Evolutionary conservation across 2,329 filamentous ascomycete genomes (phyloP), one percentile per base, ranked within the genome.

Genomic region (Trichoderma citrinoviride): DNA sequence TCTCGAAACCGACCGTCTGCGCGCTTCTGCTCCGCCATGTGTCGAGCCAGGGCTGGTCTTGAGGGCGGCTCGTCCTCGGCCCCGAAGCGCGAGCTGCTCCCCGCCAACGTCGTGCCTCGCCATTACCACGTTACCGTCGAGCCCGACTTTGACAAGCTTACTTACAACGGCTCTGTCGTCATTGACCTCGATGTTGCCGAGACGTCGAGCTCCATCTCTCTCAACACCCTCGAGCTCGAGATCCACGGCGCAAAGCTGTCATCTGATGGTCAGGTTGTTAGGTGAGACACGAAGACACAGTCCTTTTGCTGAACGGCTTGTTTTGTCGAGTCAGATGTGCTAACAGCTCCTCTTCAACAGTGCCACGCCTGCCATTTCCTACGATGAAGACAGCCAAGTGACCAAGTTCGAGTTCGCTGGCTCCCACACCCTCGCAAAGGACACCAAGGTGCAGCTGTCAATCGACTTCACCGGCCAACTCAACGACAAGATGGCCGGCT

Each of bases 401-500:
- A 93, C 90, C 67, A 96, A 88, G 73, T 84, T 97, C 75, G 86
- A 87, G 70, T 93, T 98, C 74, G 84, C 88, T 69, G 84, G 93
- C 75, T 83, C 82, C 33, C 47, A 55, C 23, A 47, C 65, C 53
- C 82, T 98, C 67, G 77, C 86, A 23, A 90, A 90, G 68, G 92
- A 91, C 25, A 84, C 85, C 73, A 93, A 93, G 81, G 91, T 90
- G 21, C 88, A 72, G 87, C 86, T 71, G 61, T 76, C 77, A 41
- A 78, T 83, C 65, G 75, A 76, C 50, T 97, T 96, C 78, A 88
- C 86, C 10, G 93, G 93, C 46, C 84, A 83, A 49, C 81, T 97
- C 73, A 97, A 96, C 77, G 91, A 96, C 76, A 94, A 95, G 79
- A 96, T 98, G 92, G 93, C 93, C 55, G 94, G 94, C 54, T 98